Conservation (phyloP, 73 alveolate species). For the Paramecium caudatum region DNA sequence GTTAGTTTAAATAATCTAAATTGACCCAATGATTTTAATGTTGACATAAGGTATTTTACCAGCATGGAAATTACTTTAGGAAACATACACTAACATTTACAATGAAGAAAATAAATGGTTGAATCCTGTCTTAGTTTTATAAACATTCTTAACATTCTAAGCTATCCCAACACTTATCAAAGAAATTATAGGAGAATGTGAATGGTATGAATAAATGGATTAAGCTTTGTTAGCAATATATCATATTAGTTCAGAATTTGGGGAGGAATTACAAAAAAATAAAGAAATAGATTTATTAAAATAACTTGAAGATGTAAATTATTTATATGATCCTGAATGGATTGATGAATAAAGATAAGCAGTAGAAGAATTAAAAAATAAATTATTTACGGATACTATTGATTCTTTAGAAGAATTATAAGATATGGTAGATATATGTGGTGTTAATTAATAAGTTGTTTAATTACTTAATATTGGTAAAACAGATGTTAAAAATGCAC, state of each 20-base stretch:
- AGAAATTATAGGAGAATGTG: slow-evolving; percentile 47
- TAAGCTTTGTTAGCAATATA: neutral
- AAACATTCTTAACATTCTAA: neutral
- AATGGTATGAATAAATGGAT: neutral
- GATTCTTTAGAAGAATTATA: neutral
- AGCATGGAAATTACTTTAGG: slow-evolving; percentile 38
- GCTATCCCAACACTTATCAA: slow-evolving; percentile 48
- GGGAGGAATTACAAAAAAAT: neutral
- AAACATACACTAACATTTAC: neutral
- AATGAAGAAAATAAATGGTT: slow-evolving; percentile 69
- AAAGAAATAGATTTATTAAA: too few species aligned
- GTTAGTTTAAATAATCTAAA: neutral
- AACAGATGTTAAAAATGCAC: neutral
- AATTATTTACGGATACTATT: neutral
- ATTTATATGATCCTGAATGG: neutral
- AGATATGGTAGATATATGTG: slow-evolving; percentile 38
- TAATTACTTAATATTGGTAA: neutral
- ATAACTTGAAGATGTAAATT: too few species aligned
- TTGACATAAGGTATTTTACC: slow-evolving; percentile 23
- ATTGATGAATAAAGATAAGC: neutral
- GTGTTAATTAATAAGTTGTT: neutral
- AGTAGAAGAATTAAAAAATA: neutral
- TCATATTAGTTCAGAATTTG: neutral
- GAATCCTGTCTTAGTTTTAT: slow-evolving; percentile 19
- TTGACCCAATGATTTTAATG: slow-evolving; percentile 36